phyloP scores from a whole-genome alignment of 768 basidiomycete species.

The Chalciporus chontae region DNA sequence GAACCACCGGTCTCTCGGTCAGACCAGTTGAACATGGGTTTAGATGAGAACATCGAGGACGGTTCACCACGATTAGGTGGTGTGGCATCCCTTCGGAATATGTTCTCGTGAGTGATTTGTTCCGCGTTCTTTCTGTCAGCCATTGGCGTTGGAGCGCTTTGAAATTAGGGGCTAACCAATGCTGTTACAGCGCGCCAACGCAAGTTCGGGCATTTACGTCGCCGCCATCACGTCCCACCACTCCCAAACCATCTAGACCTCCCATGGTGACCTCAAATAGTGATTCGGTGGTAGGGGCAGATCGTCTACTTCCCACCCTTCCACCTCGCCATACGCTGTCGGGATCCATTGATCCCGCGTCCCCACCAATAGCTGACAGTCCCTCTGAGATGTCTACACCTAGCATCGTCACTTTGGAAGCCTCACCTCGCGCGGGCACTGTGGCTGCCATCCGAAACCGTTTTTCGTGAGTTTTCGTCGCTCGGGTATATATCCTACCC shows the following conservation, averaged over 20 bases:
- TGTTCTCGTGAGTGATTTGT: constrained; percentile 45
- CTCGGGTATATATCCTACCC: no score
- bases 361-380: constrained; percentile 1
- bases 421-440: constrained; percentile 15
- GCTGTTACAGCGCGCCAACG: constrained; percentile 9
- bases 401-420: background rate
- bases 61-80: constrained; percentile 11
- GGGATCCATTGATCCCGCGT: constrained; percentile 2
- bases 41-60: constrained; percentile 15
- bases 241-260: constrained; percentile 16
- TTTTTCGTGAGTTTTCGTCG: constrained; percentile 17
- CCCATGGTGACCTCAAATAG: constrained; percentile 18
- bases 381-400: background rate
- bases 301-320: constrained; percentile 11
- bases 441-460: constrained; percentile 41
- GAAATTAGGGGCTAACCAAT: background rate
- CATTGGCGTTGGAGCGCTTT: background rate
- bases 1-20: background rate
- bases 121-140: background rate
- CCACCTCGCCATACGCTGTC: constrained; percentile 19
- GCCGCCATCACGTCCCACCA: constrained; percentile 16
- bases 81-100: constrained; percentile 43
- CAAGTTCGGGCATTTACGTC: constrained; percentile 3
- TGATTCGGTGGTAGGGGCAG: constrained; percentile 13
- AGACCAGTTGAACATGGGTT: background rate